Base-by-base conservation (phyloP, 495 filamentous ascomycete species). In the Beverwykella pulmonaria region DNA sequence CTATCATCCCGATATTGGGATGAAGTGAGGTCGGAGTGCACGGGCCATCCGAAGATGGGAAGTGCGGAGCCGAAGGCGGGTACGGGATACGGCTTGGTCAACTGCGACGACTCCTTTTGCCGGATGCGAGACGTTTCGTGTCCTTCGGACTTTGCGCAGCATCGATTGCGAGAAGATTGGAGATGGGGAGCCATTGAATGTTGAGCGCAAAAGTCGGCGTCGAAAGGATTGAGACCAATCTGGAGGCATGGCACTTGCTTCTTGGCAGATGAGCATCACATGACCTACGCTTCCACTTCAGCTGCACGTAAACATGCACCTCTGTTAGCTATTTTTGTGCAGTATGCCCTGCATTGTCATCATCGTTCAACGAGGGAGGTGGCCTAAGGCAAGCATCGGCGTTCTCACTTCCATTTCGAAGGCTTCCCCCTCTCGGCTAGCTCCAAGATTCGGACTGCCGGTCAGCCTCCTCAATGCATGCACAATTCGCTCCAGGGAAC, bases 11-110 rank as follows among this genome's bases (percentile, higher is more conserved):
- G 52, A 19, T 32, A 22, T 30, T 19, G 30, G 19, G 22, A 29
- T 26, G 64, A 54, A 53, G 64, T 67, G 64, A 67, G 64, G 64
- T 67, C 57, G 46, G 55, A 17, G 25, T 25, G 64, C 64, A 67
- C 64, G 49, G 64, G 50, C 64, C 64, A 49, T 34, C 10, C 20
- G 44, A 44, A 53, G 53, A 59, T 25, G 1, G 23, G 36, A 22
- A 57, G 64, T 61, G 64, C 57, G 58, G 64, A 61, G 64, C 64
- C 64, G 64, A 52, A 41, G 55, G 29, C 23, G 25, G 49, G 61
- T 53, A 49, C 17, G 26, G 44, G 55, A 26, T 15, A 4, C 48
- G 44, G 20, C 39, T 39, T 26, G 2, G 20, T 65, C 25, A 23
- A 58, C 27, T 57, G 61, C 36, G 53, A 65, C 53, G 59, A 1